Percentiles rank a stretch among this genome's conserved stretches.
Evolutionary conservation across 2,329 filamentous ascomycete genomes (phyloP).

Genomic region (Nothophoma quercina): DNA sequence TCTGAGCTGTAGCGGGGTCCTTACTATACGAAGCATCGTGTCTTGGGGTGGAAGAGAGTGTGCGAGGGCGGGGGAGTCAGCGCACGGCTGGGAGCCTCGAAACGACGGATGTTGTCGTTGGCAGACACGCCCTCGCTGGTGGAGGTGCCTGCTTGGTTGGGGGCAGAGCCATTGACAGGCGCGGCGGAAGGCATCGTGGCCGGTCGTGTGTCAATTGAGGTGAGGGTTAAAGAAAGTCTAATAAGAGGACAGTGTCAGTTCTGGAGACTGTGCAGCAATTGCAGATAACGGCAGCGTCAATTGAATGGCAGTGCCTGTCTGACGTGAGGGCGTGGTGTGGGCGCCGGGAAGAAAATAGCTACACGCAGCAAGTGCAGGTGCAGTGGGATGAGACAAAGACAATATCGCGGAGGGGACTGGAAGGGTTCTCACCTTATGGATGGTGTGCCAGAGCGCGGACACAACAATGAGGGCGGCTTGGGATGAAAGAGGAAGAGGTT

Average conservation of each 20-base stretch:
- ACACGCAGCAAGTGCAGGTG: conserved; percentile 21
- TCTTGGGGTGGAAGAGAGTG: conserved; percentile 98
- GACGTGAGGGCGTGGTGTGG: conserved; percentile 34
- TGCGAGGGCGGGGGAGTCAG: conserved; percentile 87
- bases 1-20: conserved; percentile 43
- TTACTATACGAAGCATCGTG: conserved; percentile 98
- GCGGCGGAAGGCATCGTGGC: conserved; percentile 56
- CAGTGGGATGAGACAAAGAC: conserved; percentile 18
- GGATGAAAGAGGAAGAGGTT: conserved; percentile 38
- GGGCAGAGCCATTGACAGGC: conserved; percentile 43
- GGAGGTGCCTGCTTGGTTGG: conserved; percentile 41
- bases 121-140: conserved; percentile 65
- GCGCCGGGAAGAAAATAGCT: conserved; percentile 33
- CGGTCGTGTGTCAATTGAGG: conserved; percentile 31
- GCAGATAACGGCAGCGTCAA: background rate
- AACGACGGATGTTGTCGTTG: conserved; percentile 99
- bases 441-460: conserved; percentile 27
- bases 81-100: conserved; percentile 89
- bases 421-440: conserved; percentile 38
- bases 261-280: conserved; percentile 5
- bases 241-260: conserved; percentile 25
- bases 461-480: conserved; percentile 28
- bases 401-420: conserved; percentile 11
- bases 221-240: conserved; percentile 14
- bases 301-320: conserved; percentile 25